Evolutionary conservation across 306 rosid genomes (phyloP).

Genomic region (Inga oerstediana): DNA sequence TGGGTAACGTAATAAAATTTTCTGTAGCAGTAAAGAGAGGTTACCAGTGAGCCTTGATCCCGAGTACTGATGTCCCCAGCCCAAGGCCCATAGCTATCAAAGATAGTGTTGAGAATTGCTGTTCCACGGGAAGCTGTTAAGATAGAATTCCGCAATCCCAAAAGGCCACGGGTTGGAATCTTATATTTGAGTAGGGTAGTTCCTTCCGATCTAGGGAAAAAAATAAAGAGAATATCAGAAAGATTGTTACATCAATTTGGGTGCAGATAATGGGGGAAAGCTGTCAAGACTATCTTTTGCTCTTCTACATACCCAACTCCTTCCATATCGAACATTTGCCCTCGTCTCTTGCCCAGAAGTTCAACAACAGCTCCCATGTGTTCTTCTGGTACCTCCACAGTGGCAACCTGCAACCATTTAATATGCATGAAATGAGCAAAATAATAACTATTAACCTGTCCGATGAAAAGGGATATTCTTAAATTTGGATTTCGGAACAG

Average conservation of each 20-base stretch:
- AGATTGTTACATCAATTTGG: slow-evolving; percentile 2
- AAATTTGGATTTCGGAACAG: slow-evolving; percentile 2
- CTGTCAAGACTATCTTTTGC: background rate
- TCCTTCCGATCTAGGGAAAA: slow-evolving; percentile 72
- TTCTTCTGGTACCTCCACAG: slow-evolving; percentile 95
- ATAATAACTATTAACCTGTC: slow-evolving; percentile 9
- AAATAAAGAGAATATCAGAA: slow-evolving; percentile 38
- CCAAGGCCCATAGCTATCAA: slow-evolving; percentile 91
- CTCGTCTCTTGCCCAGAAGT: slow-evolving; percentile 94
- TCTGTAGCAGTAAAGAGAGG: slow-evolving; percentile 11
- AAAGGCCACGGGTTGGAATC: slow-evolving; percentile 99
- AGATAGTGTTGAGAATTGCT: slow-evolving; percentile 90
- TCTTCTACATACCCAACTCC: slow-evolving; percentile 80
- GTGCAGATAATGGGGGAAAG: background rate
- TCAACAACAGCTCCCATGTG: slow-evolving; percentile 98
- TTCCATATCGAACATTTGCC: slow-evolving; percentile 96
- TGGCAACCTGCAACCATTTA: slow-evolving; percentile 73
- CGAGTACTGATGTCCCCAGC: slow-evolving; percentile 94
- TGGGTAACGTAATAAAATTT: background rate
- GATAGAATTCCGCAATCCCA: slow-evolving; percentile 92
- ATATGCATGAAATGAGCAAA: slow-evolving; percentile 18
- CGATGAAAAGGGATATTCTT: background rate
- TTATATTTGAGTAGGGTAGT: slow-evolving; percentile 83
- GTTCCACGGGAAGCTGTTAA: slow-evolving; percentile 98
- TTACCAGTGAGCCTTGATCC: slow-evolving; percentile 97